These are phyloP conservation scores for Carex littledalei DNA, from an alignment of 176 grass and related monocot species.

Conservation along the genomic window DNA sequence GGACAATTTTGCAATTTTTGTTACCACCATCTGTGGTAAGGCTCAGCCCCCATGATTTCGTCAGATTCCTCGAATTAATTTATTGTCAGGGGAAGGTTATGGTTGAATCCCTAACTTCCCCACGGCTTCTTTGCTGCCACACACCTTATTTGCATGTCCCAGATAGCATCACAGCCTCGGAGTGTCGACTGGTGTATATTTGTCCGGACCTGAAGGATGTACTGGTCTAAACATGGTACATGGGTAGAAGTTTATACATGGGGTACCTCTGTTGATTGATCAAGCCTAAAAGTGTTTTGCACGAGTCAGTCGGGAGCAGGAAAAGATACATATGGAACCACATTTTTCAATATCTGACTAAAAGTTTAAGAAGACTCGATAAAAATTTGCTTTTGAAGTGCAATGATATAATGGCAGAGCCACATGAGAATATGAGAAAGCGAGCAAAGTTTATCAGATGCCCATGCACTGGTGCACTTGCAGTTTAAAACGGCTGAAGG, in stretches of 20 bases:
- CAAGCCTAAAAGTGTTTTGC: not conserved
- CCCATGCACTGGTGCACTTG: not conserved
- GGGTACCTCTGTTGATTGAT: not conserved
- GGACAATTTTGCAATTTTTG: not conserved
- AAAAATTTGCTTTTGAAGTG: conserved; percentile 14
- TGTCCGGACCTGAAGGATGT: conserved; percentile 5
- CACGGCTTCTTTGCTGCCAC: not conserved
- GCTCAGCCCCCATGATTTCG: not conserved
- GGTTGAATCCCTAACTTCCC: not conserved
- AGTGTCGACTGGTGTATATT: conserved; percentile 1
- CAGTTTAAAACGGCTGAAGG: not conserved
- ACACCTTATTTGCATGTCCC: conserved; percentile 12
- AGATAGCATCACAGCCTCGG: not conserved
- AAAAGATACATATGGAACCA: not conserved
- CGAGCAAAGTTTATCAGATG: not conserved
- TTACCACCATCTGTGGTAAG: not conserved
- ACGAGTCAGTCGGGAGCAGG: not conserved
- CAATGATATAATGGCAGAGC: not conserved
- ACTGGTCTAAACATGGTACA: not conserved
- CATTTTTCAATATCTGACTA: conserved; percentile 6
- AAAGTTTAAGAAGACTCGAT: not conserved
- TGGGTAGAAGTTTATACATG: not conserved
- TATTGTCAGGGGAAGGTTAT: not conserved
- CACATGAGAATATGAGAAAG: not conserved
- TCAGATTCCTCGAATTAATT: not conserved